Evolutionary conservation across 345 rosid species (phyloP), one percentile per base, ranked within the genome.

Genomic region (Arabidopsis arenosa): DNA sequence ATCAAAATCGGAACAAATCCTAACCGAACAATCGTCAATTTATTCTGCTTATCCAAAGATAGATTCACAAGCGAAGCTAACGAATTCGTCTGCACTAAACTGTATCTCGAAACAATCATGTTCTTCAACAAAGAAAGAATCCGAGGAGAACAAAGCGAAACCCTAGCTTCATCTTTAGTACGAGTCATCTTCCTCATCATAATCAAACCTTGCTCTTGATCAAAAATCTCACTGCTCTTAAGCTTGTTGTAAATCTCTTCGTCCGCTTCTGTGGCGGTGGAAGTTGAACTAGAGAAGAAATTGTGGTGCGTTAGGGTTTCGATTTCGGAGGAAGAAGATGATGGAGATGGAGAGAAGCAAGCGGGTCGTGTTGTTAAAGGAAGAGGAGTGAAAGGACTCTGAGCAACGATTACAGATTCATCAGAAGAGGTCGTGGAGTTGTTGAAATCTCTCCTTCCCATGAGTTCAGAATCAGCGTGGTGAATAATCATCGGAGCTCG

Each of bases 311-410:
- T 45, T 9, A 72, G 28, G 64, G 66, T 47, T 30, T 72, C 82
- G 15, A 70, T 72, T 10, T 80, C 80, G 5, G 82, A 63, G 1
- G 89, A 90, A 21, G 88, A 86, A 14, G 89, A 84, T 0, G 96
- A 85, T 6, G 91, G 83, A 4, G 96, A 88, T 1, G 91, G 81
- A 6, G 97, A 88, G 75, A 82, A 87, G 63, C 93, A 89, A 32
- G 92, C 91, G 2, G 98, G 98, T 13, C 88, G 81, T 1, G 93
- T 91, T 14, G 89, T 72, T 5, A 93, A 79, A 4, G 97, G 92
- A 59, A 91, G 74, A 52, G 97, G 98, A 43, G 90, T 89, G 49
- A 79, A 75, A 0, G 96, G 90, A 54, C 82, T 83, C 5, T 83
- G 77, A 37, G 80, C 82, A 7, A 83, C 86, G 64, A 85, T 77